A percentile compares a stretch with the other conserved stretches of the same genome.
These are phyloP conservation scores for Galerina marginata DNA, from an alignment of 768 basidiomycete genomes.

Conservation along the genomic window DNA sequence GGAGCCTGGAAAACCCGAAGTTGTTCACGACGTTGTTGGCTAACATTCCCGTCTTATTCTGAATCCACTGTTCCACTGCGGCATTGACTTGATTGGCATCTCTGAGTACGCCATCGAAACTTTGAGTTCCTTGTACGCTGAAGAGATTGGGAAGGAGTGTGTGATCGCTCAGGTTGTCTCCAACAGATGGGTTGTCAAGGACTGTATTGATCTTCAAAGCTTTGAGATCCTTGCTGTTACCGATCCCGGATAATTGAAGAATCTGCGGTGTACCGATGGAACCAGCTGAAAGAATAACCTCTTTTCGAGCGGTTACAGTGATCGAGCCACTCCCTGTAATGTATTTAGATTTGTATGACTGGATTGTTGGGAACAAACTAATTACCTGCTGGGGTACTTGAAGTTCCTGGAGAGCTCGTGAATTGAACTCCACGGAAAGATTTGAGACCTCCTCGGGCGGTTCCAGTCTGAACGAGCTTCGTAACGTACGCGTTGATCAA, in stretches of 20 bases:
- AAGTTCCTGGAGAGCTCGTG: constrained; percentile 6
- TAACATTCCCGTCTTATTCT: constrained; percentile 32
- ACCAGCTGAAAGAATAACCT: constrained; percentile 45
- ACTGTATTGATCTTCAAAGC: constrained; percentile 42
- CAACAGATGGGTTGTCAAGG: constrained; percentile 47
- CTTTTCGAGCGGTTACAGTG: constrained; percentile 30
- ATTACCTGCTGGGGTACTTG: constrained; percentile 12
- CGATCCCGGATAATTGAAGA: constrained; percentile 50
- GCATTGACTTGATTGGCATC: constrained; percentile 18
- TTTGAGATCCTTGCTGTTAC: constrained; percentile 38
- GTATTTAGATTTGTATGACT: neutral
- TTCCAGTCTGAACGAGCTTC: constrained; percentile 30
- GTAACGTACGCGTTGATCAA: constrained; percentile 37
- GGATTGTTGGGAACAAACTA: neutral
- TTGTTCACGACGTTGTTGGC: constrained; percentile 33
- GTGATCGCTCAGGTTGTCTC: constrained; percentile 54
- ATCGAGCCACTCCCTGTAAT: constrained; percentile 2
- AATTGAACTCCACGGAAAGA: constrained; percentile 28
- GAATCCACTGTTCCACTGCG: constrained; percentile 31
- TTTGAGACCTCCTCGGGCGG: constrained; percentile 7
- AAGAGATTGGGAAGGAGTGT: constrained; percentile 30
- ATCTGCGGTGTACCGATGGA: constrained; percentile 37
- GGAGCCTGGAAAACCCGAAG: constrained; percentile 37
- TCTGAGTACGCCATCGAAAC: constrained; percentile 29
- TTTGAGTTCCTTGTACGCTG: constrained; percentile 32